Conservation (phyloP, 2,329 filamentous ascomycete genomes). For the Aspergillus japonicus region DNA sequence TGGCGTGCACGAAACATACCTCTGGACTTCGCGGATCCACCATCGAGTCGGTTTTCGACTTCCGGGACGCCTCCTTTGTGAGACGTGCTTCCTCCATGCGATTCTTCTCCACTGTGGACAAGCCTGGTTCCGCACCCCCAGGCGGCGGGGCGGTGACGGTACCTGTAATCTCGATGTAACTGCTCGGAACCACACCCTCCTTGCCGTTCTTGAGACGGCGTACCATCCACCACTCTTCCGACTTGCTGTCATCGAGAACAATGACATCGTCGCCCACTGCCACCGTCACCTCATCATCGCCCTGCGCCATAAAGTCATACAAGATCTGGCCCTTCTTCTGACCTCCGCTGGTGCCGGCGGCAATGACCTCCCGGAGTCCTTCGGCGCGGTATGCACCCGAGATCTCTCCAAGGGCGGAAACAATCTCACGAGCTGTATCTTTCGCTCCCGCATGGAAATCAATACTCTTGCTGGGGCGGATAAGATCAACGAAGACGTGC, state of each 20-base stretch:
- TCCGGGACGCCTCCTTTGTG: conserved; percentile 73
- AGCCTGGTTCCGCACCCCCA: conserved; percentile 56
- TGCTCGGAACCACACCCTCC: conserved; percentile 93
- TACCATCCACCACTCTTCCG: conserved; percentile 98
- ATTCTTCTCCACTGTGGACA: conserved; percentile 74
- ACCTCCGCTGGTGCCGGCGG: conserved; percentile 66
- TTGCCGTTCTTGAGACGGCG: conserved; percentile 85
- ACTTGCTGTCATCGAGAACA: conserved; percentile 83
- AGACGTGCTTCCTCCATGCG: conserved; percentile 77
- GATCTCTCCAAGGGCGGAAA: conserved; percentile 81
- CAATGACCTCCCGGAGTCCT: conserved; percentile 76
- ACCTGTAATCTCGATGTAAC: conserved; percentile 87
- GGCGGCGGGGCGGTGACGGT: conserved; percentile 55
- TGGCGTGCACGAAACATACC: conserved; percentile 61
- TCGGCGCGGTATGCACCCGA: conserved; percentile 82
- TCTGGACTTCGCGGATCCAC: conserved; percentile 58
- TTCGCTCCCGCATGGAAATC: conserved; percentile 98
- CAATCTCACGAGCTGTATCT: conserved; percentile 93
- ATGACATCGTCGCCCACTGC: conserved; percentile 86
- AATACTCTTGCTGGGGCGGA: conserved; percentile 87
- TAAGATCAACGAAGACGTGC: conserved; percentile 92
- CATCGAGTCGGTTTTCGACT: conserved; percentile 56
- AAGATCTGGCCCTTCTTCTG: conserved; percentile 83
- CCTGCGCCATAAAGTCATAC: conserved; percentile 96
- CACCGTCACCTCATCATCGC: conserved; percentile 94